These are phyloP conservation scores for Coemansia sp. DNA, from an alignment of 192 early-diverging fungal genomes.

Conservation along the genomic window DNA sequence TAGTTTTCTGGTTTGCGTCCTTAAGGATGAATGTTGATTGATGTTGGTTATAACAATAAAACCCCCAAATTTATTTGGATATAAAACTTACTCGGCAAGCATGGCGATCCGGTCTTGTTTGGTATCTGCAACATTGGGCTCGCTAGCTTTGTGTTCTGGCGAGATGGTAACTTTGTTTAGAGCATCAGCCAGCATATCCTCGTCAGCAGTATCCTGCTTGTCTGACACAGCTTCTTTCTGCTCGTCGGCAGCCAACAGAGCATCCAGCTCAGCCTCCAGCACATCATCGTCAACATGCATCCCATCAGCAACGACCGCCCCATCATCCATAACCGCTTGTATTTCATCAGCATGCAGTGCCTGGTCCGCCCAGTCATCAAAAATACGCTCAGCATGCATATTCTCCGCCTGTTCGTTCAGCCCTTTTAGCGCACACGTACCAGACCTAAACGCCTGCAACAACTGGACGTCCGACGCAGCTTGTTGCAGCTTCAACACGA, in stretches of 20 bases:
- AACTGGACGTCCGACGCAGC: slow-evolving; percentile 38
- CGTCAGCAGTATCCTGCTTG: neutral
- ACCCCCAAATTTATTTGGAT: neutral
- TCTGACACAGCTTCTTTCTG: too few relatives aligned
- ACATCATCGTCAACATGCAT: slow-evolving; percentile 12
- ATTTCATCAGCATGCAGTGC: slow-evolving; percentile 17
- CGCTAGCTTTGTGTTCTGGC: neutral
- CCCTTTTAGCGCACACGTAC: slow-evolving; percentile 23
- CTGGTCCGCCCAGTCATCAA: slow-evolving; percentile 42
- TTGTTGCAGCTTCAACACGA: slow-evolving; percentile 38
- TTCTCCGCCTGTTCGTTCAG: slow-evolving; percentile 13
- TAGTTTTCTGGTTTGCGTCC: too few relatives aligned
- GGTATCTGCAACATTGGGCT: neutral
- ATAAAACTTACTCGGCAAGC: slow-evolving; percentile 2
- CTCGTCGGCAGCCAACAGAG: slow-evolving; percentile 19
- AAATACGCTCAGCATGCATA: slow-evolving; percentile 7
- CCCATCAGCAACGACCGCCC: neutral
- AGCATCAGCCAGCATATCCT: slow-evolving; percentile 12
- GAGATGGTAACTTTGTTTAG: slow-evolving; percentile 17
- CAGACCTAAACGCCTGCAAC: slow-evolving; percentile 27
- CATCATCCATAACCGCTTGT: slow-evolving; percentile 16
- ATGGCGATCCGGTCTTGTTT: slow-evolving; percentile 2
- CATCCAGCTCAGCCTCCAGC: slow-evolving; percentile 45
- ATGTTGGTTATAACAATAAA: too few relatives aligned
- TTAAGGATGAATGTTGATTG: too few relatives aligned